A percentile compares a stretch with the other conserved stretches of the same genome.
Conservation (phyloP, 371 early-diverging fungal species). For the Mortierella sp. region DNA sequence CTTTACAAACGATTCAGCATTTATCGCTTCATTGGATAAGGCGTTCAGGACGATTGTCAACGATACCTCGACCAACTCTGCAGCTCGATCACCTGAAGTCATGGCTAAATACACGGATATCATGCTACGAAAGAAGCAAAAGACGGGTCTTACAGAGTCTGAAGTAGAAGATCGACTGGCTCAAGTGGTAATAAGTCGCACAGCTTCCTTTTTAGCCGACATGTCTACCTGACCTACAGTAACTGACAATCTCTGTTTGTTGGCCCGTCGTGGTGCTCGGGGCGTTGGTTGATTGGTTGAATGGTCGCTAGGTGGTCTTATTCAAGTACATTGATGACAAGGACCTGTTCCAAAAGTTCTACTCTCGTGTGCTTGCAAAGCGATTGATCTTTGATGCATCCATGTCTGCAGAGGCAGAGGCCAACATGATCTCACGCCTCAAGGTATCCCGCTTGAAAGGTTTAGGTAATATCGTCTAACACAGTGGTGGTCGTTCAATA, state of each 20-base stretch:
- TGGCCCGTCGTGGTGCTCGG: no score
- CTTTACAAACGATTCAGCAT: slow-evolving; percentile 75
- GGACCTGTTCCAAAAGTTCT: slow-evolving; percentile 90
- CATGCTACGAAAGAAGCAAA: slow-evolving; percentile 71
- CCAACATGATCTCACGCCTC: slow-evolving; percentile 74
- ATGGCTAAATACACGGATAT: slow-evolving; percentile 86
- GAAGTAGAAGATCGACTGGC: slow-evolving; percentile 55
- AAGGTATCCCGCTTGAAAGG: no score
- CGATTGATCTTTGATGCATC: slow-evolving; percentile 80
- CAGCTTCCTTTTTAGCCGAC: no score
- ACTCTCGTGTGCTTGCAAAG: slow-evolving; percentile 80
- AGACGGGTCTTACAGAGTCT: slow-evolving; percentile 53
- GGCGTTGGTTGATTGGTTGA: no score
- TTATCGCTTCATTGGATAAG: slow-evolving; percentile 88
- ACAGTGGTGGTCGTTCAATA: no score
- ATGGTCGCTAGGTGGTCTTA: slow-evolving; percentile 68
- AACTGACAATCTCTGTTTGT: neutral
- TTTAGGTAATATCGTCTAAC: no score
- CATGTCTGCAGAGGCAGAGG: slow-evolving; percentile 81
- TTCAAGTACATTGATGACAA: slow-evolving; percentile 92
- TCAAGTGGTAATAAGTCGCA: slow-evolving; percentile 55
- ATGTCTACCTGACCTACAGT: no score
- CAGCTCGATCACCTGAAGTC: slow-evolving; percentile 77
- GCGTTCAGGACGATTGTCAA: slow-evolving; percentile 84
- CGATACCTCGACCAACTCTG: slow-evolving; percentile 60